These are phyloP conservation scores for Glaciozyma antarctica DNA, from an alignment of 768 basidiomycete species.

Conservation along the genomic window DNA sequence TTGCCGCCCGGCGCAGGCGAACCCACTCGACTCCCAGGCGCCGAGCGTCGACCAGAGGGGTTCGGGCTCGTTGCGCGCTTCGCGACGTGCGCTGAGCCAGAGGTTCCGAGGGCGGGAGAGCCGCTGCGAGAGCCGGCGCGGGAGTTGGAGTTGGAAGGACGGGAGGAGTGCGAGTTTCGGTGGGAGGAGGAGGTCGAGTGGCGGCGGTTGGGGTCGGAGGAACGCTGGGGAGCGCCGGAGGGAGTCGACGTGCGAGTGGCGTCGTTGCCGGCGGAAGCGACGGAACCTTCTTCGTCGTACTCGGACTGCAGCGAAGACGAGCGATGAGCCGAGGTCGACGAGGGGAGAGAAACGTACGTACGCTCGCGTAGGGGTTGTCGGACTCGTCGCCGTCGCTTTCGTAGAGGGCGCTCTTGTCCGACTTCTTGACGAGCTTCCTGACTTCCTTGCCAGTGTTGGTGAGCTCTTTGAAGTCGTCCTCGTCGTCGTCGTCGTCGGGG, in stretches of 20 bases:
- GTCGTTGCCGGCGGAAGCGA: conserved; percentile 9
- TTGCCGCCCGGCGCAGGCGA: conserved; percentile 44
- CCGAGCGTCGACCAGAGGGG: conserved; percentile 40
- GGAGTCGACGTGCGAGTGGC: neutral
- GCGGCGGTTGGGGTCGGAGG: neutral
- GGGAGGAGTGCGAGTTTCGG: conserved; percentile 15
- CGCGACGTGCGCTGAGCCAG: conserved; percentile 66
- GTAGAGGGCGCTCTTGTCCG: conserved; percentile 69
- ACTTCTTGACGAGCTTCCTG: conserved; percentile 73
- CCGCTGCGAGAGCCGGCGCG: conserved; percentile 50
- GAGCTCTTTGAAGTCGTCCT: conserved; percentile 45
- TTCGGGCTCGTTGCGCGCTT: conserved; percentile 79
- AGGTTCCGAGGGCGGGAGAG: conserved; percentile 47
- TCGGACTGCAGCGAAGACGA: too few species aligned
- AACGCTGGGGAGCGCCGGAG: neutral
- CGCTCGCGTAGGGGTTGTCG: conserved; percentile 62
- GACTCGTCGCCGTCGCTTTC: conserved; percentile 64
- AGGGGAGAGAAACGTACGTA: too few species aligned
- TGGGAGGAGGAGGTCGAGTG: conserved; percentile 11
- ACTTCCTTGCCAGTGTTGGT: conserved; percentile 67
- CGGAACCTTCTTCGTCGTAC: conserved; percentile 38
- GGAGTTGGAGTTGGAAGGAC: conserved; percentile 45
- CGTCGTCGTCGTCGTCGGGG: conserved; percentile 46
- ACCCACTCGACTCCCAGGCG: neutral
- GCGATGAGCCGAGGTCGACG: too few species aligned